phyloP scores from a whole-genome alignment of 352 stramenopile species.

The Pythium coloratum region DNA sequence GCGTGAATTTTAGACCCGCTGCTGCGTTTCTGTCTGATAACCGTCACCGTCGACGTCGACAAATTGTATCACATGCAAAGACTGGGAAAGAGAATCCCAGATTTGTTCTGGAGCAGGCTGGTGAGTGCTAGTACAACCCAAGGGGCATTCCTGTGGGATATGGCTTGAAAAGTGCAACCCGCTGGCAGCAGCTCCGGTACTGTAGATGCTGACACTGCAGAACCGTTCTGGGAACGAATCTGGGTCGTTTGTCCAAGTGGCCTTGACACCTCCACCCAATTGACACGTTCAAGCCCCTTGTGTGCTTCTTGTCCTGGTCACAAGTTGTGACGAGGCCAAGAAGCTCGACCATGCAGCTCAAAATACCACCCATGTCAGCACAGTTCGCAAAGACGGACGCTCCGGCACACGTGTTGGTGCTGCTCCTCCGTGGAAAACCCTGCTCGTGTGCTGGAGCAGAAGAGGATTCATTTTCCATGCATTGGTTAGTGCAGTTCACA shows the following conservation, averaged over 20 bases:
- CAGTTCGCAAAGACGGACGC: not conserved
- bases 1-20: not conserved
- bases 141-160: not conserved
- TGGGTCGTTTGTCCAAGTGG: not conserved
- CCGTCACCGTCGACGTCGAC: not conserved
- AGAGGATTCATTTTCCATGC: not conserved
- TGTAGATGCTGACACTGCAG: not conserved
- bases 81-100: conserved; percentile 1
- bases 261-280: conserved; percentile 2
- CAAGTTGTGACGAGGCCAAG: not conserved
- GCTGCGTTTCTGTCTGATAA: not conserved
- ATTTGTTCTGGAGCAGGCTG: not conserved
- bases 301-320: not conserved
- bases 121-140: conserved; percentile 2
- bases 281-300: not conserved
- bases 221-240: conserved; percentile 8
- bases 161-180: conserved; percentile 1
- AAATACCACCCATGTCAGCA: not conserved
- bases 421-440: not conserved
- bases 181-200: not conserved
- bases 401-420: not conserved
- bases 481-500: not conserved
- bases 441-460: not conserved
- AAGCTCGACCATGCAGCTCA: not conserved
- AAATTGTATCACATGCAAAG: not conserved